Base-by-base conservation (phyloP, 331 rosid genomes). In the Quercus lobata region DNA sequence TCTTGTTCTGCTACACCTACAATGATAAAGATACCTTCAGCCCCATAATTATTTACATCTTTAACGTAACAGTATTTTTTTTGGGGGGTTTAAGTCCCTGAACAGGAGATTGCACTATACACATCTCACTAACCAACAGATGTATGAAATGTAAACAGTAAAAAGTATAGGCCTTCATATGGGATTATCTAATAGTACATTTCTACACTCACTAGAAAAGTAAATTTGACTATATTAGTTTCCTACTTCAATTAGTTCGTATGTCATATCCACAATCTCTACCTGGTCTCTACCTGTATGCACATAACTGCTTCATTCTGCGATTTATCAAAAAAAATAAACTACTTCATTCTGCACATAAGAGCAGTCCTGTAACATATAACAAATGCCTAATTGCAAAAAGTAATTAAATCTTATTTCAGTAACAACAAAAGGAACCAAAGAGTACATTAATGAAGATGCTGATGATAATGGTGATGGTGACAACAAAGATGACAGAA, bases 1-100 rank as follows among this genome's bases (percentile, higher is more conserved):
- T 91, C 69, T 37, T 71, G 30, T 29, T 76, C 21, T 71, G 27
- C 81, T 30, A 70, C 7, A 80, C 79, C 82, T 41, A 56, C 35
- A 75, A 57, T 41, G 24, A 37, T 14, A 30, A 29, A 16, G 25
- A 70, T 3, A 27, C 4, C 35, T 74, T 65, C 24, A 32, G 72
- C 52, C 53, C 53, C 53, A 44, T 10, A 44, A 44, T 44, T 44
- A 44, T 3, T 29, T 68, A 18, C 49, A 32, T 4, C 5, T 34
- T 16, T 17, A 15, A 27, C 1, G 18, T 9, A 66, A 66, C 46
- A 66, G 71, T 0, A 66, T 0, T 11, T 3, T 44, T 44, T 44
- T 1, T 0, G 12, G 53, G 12, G 53, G 14, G 5, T 7, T 37
- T 7, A 46, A 46, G 54, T 46, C 54, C 54, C 54, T 49, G 54